Evolutionary conservation across 108 stramenopile species (phyloP), one percentile per base, ranked within the genome.

Genomic region (Pseudonitzschia multiseries): DNA sequence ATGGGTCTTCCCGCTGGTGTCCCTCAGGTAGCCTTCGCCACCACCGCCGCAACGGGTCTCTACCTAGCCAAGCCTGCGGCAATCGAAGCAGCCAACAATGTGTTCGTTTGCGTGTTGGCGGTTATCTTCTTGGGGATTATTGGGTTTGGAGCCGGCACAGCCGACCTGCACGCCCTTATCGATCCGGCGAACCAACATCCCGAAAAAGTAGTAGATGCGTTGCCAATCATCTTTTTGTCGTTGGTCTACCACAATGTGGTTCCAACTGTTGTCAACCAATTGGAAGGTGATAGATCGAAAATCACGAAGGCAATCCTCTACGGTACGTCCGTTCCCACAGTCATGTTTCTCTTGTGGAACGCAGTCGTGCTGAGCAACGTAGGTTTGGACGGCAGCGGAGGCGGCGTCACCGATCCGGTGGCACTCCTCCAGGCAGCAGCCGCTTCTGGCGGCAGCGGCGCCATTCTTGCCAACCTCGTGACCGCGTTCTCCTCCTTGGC

Each of bases 321-420:
- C 42, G 96, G 93, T 4, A 93, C 93, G 4, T 86, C 84, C 18
- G 59, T 86, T 1, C 93, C 96, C 0, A 77, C 90, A 8, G 3
- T 92, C 31, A 90, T 96, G 86, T 96, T 94, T 68, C 33, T 94
- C 50, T 85, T 77, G 28, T 96, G 93, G 92, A 96, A 96, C 72
- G 88, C 85, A 8, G 83, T 94, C 12, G 78, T 92, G 24, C 72
- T 93, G 52, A 93, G 93, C 24, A 90, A 86, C 43, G 79, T 81
- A 0, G 76, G 76, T 13, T 46, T 67, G 13, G 77, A 57, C 32
- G 73, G 26, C 8, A 71, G 68, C 13, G 61, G 75, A 0, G 65
- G 52, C 15, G 61, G 61, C 10, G 29, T 62, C 10, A 48, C 80
- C 20, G 73, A 86, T 70, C 85, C 88, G 13, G 74, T 83, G 15